Base-by-base conservation (phyloP, 148 eudicot genomes). In the Agrostemma githago region DNA sequence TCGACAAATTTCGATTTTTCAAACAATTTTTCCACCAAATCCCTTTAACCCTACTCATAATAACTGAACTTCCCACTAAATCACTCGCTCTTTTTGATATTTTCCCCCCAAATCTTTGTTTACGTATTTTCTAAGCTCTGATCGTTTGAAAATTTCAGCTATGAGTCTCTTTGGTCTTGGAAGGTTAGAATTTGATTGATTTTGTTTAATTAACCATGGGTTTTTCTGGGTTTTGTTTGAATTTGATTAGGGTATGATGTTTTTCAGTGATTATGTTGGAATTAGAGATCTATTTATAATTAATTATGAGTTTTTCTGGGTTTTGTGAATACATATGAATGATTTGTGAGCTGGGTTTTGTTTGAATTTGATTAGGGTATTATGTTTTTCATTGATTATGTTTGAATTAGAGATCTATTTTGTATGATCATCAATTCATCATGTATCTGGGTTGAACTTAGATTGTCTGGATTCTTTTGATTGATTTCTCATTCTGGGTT, bases 161-260 rank as follows among this genome's bases (percentile, higher is more conserved):
- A 92, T 89, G 97, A 92, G 97, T 92, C 92, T 92, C 73, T 92
- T 92, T 71, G 97, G 94, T 43, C 87, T 92, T 9, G 97, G 97
- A 80, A 89, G 94, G 94, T 89, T 58, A 77, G 68, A 57, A 21
- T 59, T 5, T 17, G 11, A 37, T 65, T 58, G 3, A 61, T 21
- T 58, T 7, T 20, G 11, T 17, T n/a, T 64, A 67, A 48, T 56
- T 0, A 26, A 26, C 34, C 19, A 62, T 19, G 46, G 57, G 19
- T 43, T 60, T 56, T 61, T 14, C 69, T 65, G 73, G 66, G 21
- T 69, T 53, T 0, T 74, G 38, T 79, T 26, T 26, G 34, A 26
- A 26, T 26, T 26, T 26, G 34, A 26, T 26, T 26, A 26, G 34
- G 34, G 34, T 26, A 26, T 26, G 34, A 26, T 26, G 34, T 26